Base-by-base conservation (phyloP, 176 grass and related monocot genomes). In the Avena insularis region DNA sequence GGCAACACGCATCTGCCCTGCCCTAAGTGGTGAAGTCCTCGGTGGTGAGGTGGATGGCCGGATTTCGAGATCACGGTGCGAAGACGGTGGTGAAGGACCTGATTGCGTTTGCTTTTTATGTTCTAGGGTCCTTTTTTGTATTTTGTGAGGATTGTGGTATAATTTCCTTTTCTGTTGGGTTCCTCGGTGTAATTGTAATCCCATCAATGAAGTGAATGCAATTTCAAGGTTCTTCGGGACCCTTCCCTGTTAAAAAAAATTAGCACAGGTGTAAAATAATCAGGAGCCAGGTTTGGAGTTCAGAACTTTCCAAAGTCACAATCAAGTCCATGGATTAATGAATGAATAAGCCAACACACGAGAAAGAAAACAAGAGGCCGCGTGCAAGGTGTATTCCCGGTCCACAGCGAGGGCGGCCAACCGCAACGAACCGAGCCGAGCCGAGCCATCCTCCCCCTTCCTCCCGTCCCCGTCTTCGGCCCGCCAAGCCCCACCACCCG, bases 391-490 rank as follows among this genome's bases (percentile, higher is more conserved):
- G 60, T 77, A 43, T 45, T 25, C 16, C 84, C 71, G 90, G 90
- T 91, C 86, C 82, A 78, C 61, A 56, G 86, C 82, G 71, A 71
- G 53, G 77, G 82, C 82, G 82, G 86, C 71, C 90, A 76, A 81
- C 83, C 82, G 61, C 65, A 19, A 62, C 82, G 17, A 71, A 73
- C 75, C 47, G 19, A 17, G 54, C 55, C 82, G 17, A 71, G 65
- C 75, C 47, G 19, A 17, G 54, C 55, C 55, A 50, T 12, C 48
- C 1, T 29, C 10, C 2, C 48, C 49, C 69, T 9, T 75, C 57
- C 62, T 35, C 49, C 27, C 13, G 60, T 81, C 71, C 38, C 83
- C 83, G 62, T 66, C 75, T 57, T 13, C 11, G 66, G 19, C 70
- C 31, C 25, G 73, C 61, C 11, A n/a, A n/a, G n/a, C 60, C 3